Evolutionary conservation across 2,329 filamentous ascomycete genomes (phyloP).

Genomic region (Neofusicoccum parvum): DNA sequence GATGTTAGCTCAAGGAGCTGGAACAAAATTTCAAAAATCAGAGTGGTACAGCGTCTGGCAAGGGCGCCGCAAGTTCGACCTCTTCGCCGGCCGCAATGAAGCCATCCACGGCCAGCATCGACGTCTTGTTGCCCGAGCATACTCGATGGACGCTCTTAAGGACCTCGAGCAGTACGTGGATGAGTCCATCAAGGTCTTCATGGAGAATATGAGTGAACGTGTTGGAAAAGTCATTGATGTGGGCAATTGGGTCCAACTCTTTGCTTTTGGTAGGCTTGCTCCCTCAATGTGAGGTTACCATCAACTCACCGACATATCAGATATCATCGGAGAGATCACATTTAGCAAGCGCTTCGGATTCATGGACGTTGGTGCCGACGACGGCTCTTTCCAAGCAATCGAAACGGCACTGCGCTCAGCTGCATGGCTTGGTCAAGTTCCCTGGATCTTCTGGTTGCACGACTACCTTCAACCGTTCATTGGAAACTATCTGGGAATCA

Average conservation of each 20-base stretch:
- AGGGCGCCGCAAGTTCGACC: constrained; percentile 41
- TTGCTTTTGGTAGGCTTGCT: constrained; percentile 39
- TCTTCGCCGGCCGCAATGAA: constrained; percentile 44
- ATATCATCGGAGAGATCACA: constrained; percentile 47
- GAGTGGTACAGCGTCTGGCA: constrained; percentile 46
- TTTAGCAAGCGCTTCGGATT: constrained; percentile 43
- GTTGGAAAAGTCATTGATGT: constrained; percentile 34
- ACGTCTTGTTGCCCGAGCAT: constrained; percentile 38
- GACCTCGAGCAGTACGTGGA: constrained; percentile 46
- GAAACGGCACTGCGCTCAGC: constrained; percentile 36
- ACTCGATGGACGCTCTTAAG: constrained; percentile 41
- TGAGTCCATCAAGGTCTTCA: constrained; percentile 38
- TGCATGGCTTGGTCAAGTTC: constrained; percentile 43
- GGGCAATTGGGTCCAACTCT: constrained; percentile 44
- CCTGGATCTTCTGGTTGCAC: constrained; percentile 39
- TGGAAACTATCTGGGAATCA: constrained; percentile 40
- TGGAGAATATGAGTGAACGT: constrained; percentile 34
- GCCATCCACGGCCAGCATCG: constrained; percentile 38
- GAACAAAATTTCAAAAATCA: constrained; percentile 45
- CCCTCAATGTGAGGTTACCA: no score
- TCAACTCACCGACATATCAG: constrained; percentile 23
- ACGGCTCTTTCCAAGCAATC: constrained; percentile 39
- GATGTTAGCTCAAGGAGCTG: constrained; percentile 30
- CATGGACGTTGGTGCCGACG: constrained; percentile 36
- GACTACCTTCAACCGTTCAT: constrained; percentile 39